Base-by-base conservation (phyloP, 768 basidiomycete genomes). In the Pleurotus tuber-regium region DNA sequence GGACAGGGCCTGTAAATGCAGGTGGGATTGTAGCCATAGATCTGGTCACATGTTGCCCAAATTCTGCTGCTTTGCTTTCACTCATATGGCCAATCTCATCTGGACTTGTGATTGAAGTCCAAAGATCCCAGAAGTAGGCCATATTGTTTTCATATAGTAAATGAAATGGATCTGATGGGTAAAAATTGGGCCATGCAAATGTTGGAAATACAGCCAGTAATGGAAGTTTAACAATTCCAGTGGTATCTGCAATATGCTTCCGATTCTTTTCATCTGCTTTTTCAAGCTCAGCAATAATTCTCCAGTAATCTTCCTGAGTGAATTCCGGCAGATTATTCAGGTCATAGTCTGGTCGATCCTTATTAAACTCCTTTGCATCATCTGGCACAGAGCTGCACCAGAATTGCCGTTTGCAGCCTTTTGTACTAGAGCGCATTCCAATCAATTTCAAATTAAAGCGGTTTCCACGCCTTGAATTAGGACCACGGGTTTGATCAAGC, bases 121-220 rank as follows among this genome's bases (percentile, higher is more conserved):
- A 69, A 21, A 61, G 31, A 57, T 69, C 67, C 60, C 62, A 69
- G 2, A 69, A 57, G 38, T 57, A 60, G 14, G 66, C 55, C 52
- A 64, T 56, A 30, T 42, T 48, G 54, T 70, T 69, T 47, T 71
- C 65, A 54, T 69, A 70, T 44, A 69, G 61, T 2, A 71, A 43
- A 58, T 71, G 68, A 50, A 70, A 71, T 14, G 68, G 69, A 56
- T 71, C 66, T 1, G 68, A 21, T n/a, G 66, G 65, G 43, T 67
- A 69, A 39, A 65, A 71, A 2, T 59, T 55, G 4, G 67, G 69
- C 42, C 69, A 65, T 2, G 57, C 10, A 52, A 69, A 70, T n/a
- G 66, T 63, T 9, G 44, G 47, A 38, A 61, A 64, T 23, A 63
- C 63, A 16, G 61, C 63, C 53, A 63, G 60, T 10, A 69, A 53